Evolutionary conservation across 306 rosid species (phyloP).

Genomic region (Quercus robur): DNA sequence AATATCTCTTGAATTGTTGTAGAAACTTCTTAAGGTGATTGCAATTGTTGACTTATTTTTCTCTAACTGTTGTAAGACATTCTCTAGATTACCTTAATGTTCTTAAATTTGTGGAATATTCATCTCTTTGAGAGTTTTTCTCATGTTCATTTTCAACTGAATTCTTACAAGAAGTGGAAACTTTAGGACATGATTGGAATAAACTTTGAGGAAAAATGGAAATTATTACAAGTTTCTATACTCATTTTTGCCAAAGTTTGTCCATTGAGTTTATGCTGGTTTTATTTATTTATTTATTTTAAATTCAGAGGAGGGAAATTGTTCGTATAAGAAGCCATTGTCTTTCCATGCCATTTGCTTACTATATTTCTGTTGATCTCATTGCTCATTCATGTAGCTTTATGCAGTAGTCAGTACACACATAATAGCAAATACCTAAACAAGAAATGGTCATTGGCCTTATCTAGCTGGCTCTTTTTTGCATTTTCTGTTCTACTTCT

Average conservation of each 20-base stretch:
- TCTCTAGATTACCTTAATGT: neutral
- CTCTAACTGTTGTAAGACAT: neutral
- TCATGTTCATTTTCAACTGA: neutral
- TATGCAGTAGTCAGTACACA: neutral
- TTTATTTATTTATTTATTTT: too few species aligned
- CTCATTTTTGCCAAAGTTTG: neutral
- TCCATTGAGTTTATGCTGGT: neutral
- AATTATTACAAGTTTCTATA: neutral
- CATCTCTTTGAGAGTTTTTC: neutral
- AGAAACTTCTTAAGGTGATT: neutral
- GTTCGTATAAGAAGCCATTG: too few species aligned
- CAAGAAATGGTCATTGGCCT: neutral
- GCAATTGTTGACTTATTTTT: neutral
- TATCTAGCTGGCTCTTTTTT: constrained; percentile 20
- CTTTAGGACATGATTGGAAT: constrained; percentile 1
- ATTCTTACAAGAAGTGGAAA: neutral
- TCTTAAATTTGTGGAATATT: neutral
- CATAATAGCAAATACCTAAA: neutral
- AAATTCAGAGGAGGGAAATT: too few species aligned
- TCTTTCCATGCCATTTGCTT: neutral
- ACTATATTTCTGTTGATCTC: neutral
- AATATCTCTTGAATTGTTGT: constrained; percentile 3
- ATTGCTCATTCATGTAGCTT: neutral
- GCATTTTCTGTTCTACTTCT: constrained; percentile 65
- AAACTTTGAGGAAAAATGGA: constrained; percentile 7